These are phyloP conservation scores for Thermothielavioides terrestris DNA, from an alignment of 495 filamentous ascomycete genomes.

Conservation along the genomic window DNA sequence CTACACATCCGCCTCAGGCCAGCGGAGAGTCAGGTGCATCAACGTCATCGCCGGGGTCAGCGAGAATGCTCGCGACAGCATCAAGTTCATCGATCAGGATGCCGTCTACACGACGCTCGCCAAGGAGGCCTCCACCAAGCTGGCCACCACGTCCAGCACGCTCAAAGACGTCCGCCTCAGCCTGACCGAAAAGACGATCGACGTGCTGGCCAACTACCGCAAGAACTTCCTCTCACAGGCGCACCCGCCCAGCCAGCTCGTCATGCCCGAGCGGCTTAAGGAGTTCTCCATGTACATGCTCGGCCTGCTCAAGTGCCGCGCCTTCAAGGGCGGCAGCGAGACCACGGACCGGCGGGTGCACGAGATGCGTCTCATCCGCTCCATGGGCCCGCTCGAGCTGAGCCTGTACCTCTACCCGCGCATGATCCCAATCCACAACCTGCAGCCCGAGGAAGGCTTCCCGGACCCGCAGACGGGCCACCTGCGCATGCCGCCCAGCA, in stretches of 20 bases:
- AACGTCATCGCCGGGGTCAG: conserved; percentile 90
- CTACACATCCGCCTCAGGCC: conserved; percentile 84
- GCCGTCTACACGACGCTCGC: conserved; percentile 80
- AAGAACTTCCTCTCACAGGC: conserved; percentile 73
- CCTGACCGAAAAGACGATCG: conserved; percentile 86
- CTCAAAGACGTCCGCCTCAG: conserved; percentile 81
- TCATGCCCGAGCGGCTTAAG: conserved; percentile 92
- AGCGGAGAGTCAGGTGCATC: conserved; percentile 83
- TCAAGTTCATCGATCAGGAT: conserved; percentile 93
- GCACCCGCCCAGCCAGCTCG: conserved; percentile 85
- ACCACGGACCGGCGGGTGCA: conserved; percentile 85
- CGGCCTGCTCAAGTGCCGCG: conserved; percentile 81
- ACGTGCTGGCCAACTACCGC: conserved; percentile 87
- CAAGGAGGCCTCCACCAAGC: conserved; percentile 81
- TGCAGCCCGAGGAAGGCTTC: conserved; percentile 81
- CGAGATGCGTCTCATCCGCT: conserved; percentile 81
- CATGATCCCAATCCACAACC: conserved; percentile 84
- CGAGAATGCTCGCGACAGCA: conserved; percentile 70
- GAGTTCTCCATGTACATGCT: conserved; percentile 97
- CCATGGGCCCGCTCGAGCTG: conserved; percentile 76
- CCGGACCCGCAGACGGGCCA: conserved; percentile 72
- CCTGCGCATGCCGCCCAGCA: conserved; percentile 65
- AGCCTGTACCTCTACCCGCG: conserved; percentile 92
- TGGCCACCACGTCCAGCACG: conserved; percentile 55
- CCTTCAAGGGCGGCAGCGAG: conserved; percentile 90